Base-by-base conservation (phyloP, 169 alveolate genomes). In the Plasmodium sp. region DNA sequence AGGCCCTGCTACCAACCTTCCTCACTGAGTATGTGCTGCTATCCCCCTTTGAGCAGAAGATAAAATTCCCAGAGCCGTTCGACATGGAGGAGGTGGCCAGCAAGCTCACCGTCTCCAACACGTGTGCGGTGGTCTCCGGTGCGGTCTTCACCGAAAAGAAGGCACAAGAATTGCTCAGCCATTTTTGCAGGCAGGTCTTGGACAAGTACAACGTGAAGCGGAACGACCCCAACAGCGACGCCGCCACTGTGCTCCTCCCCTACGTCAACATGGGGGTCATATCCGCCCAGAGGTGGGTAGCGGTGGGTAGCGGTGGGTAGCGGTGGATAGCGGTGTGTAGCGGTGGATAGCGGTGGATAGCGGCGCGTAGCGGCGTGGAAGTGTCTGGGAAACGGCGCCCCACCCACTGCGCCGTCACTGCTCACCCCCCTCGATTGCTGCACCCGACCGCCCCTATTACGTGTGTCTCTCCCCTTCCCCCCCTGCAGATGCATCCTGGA, bases 21-120 rank as follows among this genome's bases (percentile, higher is more conserved):
- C 39, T 82, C 67, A 93, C 43, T 22, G 93, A 93, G 62, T 93
- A 80, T 80, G 48, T 88, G 36, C 31, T 51, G n/a, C 5, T 88
- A 58, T 83, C 79, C 18, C 33, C 39, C 9, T 77, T 73, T 88
- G 72, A 80, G n/a, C 94, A 88, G 31, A 88, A 5, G 16, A 5
- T 77, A 0, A 77, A 80, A 80, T 80, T 58, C 73, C 94, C 94
- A 3, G 83, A 88, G n/a, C 90, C 94, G 36, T 88, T 88, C 48
- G 86, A 58, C 43, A 80, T 88, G 2, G 79, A 36, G 9, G 84
- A 81, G 43, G n/a, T 88, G 18, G 3, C 62, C 10, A 88, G 51
- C 62, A 88, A 88, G 51, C 74, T 88, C n/a, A 79, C 83, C 12
- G 77, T 88, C 22, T 9, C 31, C 14, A 67, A 80, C n/a, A 51